Evolutionary conservation across 805 yeast genomes (phyloP).

Genomic region (Candida boleticola): DNA sequence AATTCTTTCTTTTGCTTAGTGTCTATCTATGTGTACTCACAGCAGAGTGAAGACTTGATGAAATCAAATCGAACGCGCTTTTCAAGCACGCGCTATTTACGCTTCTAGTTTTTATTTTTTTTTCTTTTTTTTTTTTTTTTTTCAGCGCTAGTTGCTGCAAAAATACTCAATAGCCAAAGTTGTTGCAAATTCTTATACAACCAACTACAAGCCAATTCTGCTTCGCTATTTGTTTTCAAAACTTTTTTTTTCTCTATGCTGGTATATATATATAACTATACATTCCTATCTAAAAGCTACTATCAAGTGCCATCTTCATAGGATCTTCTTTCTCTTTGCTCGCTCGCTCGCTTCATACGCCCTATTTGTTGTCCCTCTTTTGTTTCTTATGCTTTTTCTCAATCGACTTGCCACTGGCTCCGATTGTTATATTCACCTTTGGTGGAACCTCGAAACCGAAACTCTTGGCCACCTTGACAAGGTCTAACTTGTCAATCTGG

Average conservation of each 20-base stretch:
- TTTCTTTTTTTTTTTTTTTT: neutral
- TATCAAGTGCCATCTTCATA: neutral
- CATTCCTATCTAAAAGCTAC: constrained; percentile 1
- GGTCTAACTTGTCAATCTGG: constrained; percentile 90
- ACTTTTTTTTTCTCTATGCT: too few species aligned
- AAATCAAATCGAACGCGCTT: too few species aligned
- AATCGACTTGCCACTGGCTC: constrained; percentile 77
- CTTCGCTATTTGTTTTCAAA: too few species aligned
- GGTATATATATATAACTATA: neutral
- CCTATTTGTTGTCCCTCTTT: constrained; percentile 23
- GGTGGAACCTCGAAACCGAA: constrained; percentile 96
- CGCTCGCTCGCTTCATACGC: too few species aligned
- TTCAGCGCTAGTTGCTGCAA: neutral
- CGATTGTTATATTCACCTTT: constrained; percentile 92
- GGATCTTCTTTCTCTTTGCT: too few species aligned
- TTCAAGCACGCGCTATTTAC: too few species aligned
- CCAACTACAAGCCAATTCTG: too few species aligned
- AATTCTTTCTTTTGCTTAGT: too few species aligned
- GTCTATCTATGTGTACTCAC: too few species aligned
- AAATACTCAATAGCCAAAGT: too few species aligned
- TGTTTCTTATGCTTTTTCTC: constrained; percentile 49
- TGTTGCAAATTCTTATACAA: too few species aligned
- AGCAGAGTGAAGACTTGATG: too few species aligned
- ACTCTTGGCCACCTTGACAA: constrained; percentile 91
- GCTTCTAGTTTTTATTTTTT: neutral